These are phyloP conservation scores for Crucibulum laeve DNA, from an alignment of 768 basidiomycete species.

Conservation along the genomic window DNA sequence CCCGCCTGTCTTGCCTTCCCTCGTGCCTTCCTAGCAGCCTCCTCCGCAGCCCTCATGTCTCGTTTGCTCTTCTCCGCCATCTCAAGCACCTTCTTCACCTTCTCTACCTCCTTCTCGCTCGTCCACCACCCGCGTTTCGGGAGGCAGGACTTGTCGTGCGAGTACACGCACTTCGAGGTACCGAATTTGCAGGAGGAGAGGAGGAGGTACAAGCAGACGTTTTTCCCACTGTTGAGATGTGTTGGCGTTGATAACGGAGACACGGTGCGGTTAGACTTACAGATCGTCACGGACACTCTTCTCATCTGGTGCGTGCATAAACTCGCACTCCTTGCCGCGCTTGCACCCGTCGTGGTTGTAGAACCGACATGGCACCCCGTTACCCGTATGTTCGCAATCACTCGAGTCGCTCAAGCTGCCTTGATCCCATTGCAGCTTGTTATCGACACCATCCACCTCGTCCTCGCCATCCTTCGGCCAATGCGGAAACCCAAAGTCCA, in stretches of 20 bases:
- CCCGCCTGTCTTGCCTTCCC: background rate
- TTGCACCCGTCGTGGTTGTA: slow-evolving; percentile 47
- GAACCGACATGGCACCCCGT: slow-evolving; percentile 42
- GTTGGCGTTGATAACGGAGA: background rate
- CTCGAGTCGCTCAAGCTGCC: slow-evolving; percentile 45
- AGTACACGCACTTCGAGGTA: slow-evolving; percentile 31
- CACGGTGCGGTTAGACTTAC: slow-evolving; percentile 23
- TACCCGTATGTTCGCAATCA: slow-evolving; percentile 45
- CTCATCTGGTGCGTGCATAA: slow-evolving; percentile 47
- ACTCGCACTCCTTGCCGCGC: slow-evolving; percentile 33
- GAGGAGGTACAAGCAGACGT: slow-evolving; percentile 41
- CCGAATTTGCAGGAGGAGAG: slow-evolving; percentile 35
- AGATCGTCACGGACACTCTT: slow-evolving; percentile 45
- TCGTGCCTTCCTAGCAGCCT: background rate
- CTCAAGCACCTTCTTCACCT: slow-evolving; percentile 14
- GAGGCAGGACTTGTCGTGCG: slow-evolving; percentile 35
- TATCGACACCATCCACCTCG: slow-evolving; percentile 2
- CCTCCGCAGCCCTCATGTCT: slow-evolving; percentile 11
- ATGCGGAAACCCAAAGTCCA: slow-evolving; percentile 13
- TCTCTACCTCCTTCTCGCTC: background rate
- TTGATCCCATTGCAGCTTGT: slow-evolving; percentile 16
- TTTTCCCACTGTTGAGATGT: slow-evolving; percentile 31
- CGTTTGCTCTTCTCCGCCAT: slow-evolving; percentile 14
- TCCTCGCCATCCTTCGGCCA: slow-evolving; percentile 24
- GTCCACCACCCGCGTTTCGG: slow-evolving; percentile 31